phyloP scores from a whole-genome alignment of 2,329 filamentous ascomycete genomes.

The Scytalidium sp. region DNA sequence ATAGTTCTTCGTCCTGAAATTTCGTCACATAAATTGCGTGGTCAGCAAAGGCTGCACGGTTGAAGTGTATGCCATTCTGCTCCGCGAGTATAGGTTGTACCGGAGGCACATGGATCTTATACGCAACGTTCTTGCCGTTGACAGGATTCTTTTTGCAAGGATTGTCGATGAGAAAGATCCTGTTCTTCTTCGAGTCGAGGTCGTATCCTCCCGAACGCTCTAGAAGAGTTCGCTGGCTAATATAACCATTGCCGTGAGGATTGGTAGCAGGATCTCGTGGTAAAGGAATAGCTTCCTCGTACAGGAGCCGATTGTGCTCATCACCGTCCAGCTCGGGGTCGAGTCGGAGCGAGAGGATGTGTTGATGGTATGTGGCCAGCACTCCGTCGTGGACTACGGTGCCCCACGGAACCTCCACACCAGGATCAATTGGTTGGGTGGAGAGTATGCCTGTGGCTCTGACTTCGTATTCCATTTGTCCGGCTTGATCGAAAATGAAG shows the following conservation, averaged over 20 bases:
- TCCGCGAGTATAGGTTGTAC: constrained; percentile 52
- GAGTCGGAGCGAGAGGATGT: constrained; percentile 64
- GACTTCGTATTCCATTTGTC: constrained; percentile 60
- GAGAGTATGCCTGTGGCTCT: constrained; percentile 63
- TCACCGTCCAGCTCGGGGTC: constrained; percentile 55
- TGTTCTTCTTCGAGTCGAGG: constrained; percentile 38
- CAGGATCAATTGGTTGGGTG: constrained; percentile 61
- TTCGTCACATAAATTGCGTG: constrained; percentile 49
- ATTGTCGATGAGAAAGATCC: constrained; percentile 54
- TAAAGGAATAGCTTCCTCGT: constrained; percentile 55
- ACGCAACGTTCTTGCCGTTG: constrained; percentile 47
- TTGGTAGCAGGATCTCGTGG: constrained; percentile 43
- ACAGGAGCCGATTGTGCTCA: constrained; percentile 43
- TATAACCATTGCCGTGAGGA: constrained; percentile 44
- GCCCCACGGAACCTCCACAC: constrained; percentile 57
- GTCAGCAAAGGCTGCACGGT: constrained; percentile 46
- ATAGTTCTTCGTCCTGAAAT: constrained; percentile 45
- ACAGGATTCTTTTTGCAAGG: constrained; percentile 43
- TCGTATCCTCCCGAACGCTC: constrained; percentile 38
- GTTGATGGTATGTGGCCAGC: constrained; percentile 66
- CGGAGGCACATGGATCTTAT: constrained; percentile 48
- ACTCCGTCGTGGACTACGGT: constrained; percentile 65
- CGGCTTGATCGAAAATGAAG: constrained; percentile 66
- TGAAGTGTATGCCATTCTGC: constrained; percentile 37
- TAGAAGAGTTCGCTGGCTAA: constrained; percentile 39